Base-by-base conservation (phyloP, 1,284 basidiomycete species). In the Leucoagaricus sp. region DNA sequence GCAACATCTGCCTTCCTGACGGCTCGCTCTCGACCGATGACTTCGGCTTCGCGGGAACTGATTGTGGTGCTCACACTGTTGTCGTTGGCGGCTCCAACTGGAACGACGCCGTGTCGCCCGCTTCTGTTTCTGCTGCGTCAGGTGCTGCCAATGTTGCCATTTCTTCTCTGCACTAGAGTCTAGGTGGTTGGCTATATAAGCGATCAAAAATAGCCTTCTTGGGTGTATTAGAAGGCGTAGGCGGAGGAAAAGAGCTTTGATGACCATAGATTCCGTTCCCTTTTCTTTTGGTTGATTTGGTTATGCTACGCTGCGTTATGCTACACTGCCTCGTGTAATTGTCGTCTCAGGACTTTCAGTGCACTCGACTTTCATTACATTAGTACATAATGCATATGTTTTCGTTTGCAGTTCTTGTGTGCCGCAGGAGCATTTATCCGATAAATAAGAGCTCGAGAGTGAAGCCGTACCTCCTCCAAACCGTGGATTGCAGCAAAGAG, bases 71-170 rank as follows among this genome's bases (percentile, higher is more conserved):
- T 34, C 56, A 69, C 46, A 66, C 64, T 31, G 58, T 72, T 44
- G 61, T 69, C 34, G 58, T 67, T 34, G 49, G 57, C 25, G 70
- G 72, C 33, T 62, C 57, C 52, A 74, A 74, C 66, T 74, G 72
- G 72, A 61, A 70, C 45, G 65, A 70, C 44, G 46, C 44, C 13
- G 60, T 41, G 42, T 72, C 72, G 3, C 70, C 61, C 31, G 26
- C 46, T 17, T 64, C 65, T 17, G 68, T 71, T 40, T 63, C 62
- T 29, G 29, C 53, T 46, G 69, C 68, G 9, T 67, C 61, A 55
- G 55, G 58, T 33, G 49, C 62, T 48, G 59, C 67, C 23, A 53
- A 55, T 31, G 49, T 58, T 48, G 64, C 66, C 28, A 23, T 50
- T 29, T 55, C 53, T 33, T 38, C 29, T 21, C 19, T 46, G 31